A percentile compares a stretch with the other conserved stretches of the same genome.
Evolutionary conservation across 306 rosid genomes (phyloP).

Genomic region (Myrica gale): DNA sequence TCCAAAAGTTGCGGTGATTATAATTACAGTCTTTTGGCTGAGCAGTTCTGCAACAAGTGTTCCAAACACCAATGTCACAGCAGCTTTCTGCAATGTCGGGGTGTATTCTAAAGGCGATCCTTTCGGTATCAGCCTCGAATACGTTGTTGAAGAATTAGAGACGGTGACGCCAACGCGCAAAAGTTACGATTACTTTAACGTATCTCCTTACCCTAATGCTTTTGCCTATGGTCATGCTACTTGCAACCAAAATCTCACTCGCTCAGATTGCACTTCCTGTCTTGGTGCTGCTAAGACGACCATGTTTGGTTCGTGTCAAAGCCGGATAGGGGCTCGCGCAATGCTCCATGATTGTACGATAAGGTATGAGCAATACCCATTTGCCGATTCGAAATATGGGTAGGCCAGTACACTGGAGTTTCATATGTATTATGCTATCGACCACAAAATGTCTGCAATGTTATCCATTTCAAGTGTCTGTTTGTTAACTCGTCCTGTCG

Average conservation of each 20-base stretch:
- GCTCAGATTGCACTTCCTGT: constrained; percentile 60
- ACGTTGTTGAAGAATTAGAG: constrained; percentile 48
- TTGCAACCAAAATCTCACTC: constrained; percentile 53
- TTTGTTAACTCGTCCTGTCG: too few relatives aligned
- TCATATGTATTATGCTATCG: constrained; percentile 7
- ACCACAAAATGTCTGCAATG: background rate
- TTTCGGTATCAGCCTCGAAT: constrained; percentile 44
- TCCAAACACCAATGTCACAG: constrained; percentile 43
- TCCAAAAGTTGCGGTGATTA: constrained; percentile 25
- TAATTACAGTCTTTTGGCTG: constrained; percentile 22
- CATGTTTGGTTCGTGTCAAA: constrained; percentile 43
- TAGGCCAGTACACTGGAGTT: background rate
- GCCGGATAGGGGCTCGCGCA: constrained; percentile 59
- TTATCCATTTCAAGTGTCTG: background rate
- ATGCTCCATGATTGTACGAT: constrained; percentile 55
- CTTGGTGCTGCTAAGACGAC: constrained; percentile 51
- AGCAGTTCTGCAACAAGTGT: constrained; percentile 23
- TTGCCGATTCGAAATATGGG: constrained; percentile 38
- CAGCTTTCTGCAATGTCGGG: constrained; percentile 52
- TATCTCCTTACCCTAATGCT: constrained; percentile 70
- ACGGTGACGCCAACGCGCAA: constrained; percentile 25
- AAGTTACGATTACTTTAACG: constrained; percentile 44
- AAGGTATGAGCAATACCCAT: constrained; percentile 80
- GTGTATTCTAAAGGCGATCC: constrained; percentile 57
- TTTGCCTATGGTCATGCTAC: constrained; percentile 72